Evolutionary conservation across 139 green algal genomes (phyloP), one percentile per base, ranked within the genome.

Genomic region (Chlorella sp.): DNA sequence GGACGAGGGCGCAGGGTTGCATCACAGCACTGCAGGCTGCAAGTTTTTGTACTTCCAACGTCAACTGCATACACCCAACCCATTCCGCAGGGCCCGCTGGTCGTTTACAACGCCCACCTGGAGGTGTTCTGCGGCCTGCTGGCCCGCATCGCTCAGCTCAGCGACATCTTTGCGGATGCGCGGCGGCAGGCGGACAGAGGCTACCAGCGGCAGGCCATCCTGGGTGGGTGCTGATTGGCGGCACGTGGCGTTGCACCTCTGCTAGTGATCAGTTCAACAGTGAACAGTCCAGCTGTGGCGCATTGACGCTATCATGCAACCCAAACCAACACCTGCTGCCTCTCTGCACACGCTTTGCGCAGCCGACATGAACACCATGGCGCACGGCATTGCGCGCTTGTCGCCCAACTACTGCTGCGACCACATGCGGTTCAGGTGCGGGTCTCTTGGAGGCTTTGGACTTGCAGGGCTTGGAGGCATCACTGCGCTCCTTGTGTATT

Each of bases 121-220:
- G 95, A 98, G 91, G 94, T 97, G 17, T 98, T 98, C 81, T 98
- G 95, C 73, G 95, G 95, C 63, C 94, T 96, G 83, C 80, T 96
- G 75, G 86, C 83, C 0, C 90, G 95, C 13, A 91, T 98, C 72
- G 85, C 86, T 71, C 95, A 98, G 83, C 95, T 96, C 57, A 85
- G 91, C 28, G 95, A 97, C 81, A 92, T 98, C 39, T 78, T 97
- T 39, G 32, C 41, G 0, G 90, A 97, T 79, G 91, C 87, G 51
- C 85, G 86, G 32, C 47, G 73, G 20, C 75, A 86, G 64, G 72
- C 89, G 16, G 47, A 84, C 32, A 57, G 26, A 2, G 80, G 80
- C 25, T 36, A 39, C 3, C 67, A 57, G 32, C 80, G 57, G 47
- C 80, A 78, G 62, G 91, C 91, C 11, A 91, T 97, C 21, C 41